Conservation (phyloP, 768 basidiomycete species). For the Kwoniella mangroviensis region DNA sequence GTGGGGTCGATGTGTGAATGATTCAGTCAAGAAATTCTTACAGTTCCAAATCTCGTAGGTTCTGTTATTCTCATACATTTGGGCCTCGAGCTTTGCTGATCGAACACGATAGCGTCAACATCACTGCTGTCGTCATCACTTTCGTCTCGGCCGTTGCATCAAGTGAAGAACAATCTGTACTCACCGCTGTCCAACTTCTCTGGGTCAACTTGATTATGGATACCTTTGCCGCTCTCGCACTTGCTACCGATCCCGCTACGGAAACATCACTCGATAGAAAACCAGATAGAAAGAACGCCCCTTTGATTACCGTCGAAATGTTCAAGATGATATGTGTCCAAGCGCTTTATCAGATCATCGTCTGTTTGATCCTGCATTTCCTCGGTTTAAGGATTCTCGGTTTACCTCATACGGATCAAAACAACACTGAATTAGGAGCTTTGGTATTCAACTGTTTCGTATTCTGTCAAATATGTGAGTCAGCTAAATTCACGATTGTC, state of each 20-base stretch:
- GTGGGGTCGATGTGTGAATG: slow-evolving; percentile 99
- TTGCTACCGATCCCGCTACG: slow-evolving; percentile 94
- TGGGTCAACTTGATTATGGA: slow-evolving; percentile 98
- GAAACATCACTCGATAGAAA: slow-evolving; percentile 75
- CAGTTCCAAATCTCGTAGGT: slow-evolving; percentile 70
- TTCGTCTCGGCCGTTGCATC: slow-evolving; percentile 89
- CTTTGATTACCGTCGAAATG: slow-evolving; percentile 91
- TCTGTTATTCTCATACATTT: neutral
- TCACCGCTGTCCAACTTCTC: slow-evolving; percentile 92
- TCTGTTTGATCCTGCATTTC: slow-evolving; percentile 91
- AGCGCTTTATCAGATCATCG: slow-evolving; percentile 78
- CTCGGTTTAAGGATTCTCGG: slow-evolving; percentile 72
- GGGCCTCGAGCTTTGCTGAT: neutral
- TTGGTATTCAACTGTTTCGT: slow-evolving; percentile 98
- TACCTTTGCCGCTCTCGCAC: slow-evolving; percentile 88
- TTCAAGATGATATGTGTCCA: slow-evolving; percentile 94
- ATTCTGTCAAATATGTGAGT: slow-evolving; percentile 82
- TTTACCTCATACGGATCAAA: slow-evolving; percentile 46
- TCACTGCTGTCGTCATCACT: slow-evolving; percentile 92
- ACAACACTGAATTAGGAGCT: slow-evolving; percentile 67
- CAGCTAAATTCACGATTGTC: too few species aligned
- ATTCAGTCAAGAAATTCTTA: slow-evolving; percentile 94
- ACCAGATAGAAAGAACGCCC: slow-evolving; percentile 85
- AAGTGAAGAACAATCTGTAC: slow-evolving; percentile 73
- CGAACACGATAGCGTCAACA: slow-evolving; percentile 71